Conservation (phyloP, 2,329 filamentous ascomycete species). For the Cordyceps javanica region DNA sequence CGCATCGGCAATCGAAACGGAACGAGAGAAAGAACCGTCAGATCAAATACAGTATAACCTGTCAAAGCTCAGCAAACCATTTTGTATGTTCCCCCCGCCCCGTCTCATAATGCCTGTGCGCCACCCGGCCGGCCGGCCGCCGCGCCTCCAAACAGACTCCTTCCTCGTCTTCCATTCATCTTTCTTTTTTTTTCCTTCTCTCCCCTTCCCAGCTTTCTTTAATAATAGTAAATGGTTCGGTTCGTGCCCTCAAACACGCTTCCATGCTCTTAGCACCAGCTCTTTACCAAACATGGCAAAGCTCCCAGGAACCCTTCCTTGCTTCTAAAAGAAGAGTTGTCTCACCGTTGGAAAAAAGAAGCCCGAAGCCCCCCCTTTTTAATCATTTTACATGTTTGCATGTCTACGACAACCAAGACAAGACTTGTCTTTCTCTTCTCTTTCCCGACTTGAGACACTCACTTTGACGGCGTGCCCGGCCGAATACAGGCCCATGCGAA, state of each 20-base stretch:
- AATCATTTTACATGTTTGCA: too few relatives aligned
- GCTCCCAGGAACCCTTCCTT: too few relatives aligned
- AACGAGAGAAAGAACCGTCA: neutral
- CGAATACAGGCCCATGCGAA: neutral
- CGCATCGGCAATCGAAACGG: neutral
- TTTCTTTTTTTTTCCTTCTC: too few relatives aligned
- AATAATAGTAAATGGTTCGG: too few relatives aligned
- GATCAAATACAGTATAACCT: neutral
- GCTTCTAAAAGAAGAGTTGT: too few relatives aligned
- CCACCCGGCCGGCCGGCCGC: neutral
- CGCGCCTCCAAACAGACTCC: neutral
- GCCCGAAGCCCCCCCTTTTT: too few relatives aligned
- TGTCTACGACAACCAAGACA: neutral
- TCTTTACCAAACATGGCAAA: too few relatives aligned
- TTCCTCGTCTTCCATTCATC: neutral
- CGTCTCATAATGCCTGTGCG: neutral
- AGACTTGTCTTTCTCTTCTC: neutral
- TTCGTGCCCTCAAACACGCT: too few relatives aligned
- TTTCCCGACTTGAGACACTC: neutral
- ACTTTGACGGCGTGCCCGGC: neutral
- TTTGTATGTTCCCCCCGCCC: neutral
- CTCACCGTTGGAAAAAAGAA: too few relatives aligned
- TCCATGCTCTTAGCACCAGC: too few relatives aligned
- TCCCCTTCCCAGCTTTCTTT: too few relatives aligned
- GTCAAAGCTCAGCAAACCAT: neutral